Evolutionary conservation across 352 stramenopile species (phyloP).

Genomic region (Phytophthora agathidicida): DNA sequence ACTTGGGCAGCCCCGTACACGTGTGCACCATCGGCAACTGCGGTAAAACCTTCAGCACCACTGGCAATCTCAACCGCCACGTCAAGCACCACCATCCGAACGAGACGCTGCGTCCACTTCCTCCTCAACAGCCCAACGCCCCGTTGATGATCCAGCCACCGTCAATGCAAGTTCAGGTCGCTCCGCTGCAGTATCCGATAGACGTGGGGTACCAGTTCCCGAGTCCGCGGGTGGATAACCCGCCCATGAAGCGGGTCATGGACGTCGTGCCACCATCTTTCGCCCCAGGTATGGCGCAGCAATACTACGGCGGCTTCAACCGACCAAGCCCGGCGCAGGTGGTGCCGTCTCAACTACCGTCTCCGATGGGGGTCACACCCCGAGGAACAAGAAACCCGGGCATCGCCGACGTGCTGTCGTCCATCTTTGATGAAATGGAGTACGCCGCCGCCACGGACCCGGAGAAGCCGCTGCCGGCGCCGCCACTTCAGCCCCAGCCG

Average conservation of each 20-base stretch:
- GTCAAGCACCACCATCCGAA: slow-evolving; percentile 49
- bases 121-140: slow-evolving; percentile 8
- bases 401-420: slow-evolving; percentile 35
- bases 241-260: slow-evolving; percentile 20
- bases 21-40: slow-evolving; percentile 47
- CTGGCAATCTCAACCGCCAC: slow-evolving; percentile 65
- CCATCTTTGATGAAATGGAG: slow-evolving; percentile 50
- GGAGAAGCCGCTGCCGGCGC: slow-evolving; percentile 23
- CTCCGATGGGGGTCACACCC: slow-evolving; percentile 12
- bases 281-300: slow-evolving; percentile 27
- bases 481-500: slow-evolving; percentile 20
- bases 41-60: slow-evolving; percentile 70
- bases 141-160: slow-evolving; percentile 20
- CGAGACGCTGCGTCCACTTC: slow-evolving; percentile 27
- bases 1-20: slow-evolving; percentile 48
- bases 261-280: slow-evolving; percentile 20
- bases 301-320: slow-evolving; percentile 22
- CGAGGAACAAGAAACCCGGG: slow-evolving; percentile 16
- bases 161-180: slow-evolving; percentile 13
- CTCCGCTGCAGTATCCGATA: slow-evolving; percentile 13
- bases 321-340: slow-evolving; percentile 15
- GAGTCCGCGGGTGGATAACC: slow-evolving; percentile 14
- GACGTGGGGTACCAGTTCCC: slow-evolving; percentile 33
- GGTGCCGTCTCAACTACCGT: slow-evolving; percentile 25
- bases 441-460: slow-evolving; percentile 11